Evolutionary conservation across 1,284 basidiomycete species (phyloP).

Genomic region (Ganoderma leucocontextum): DNA sequence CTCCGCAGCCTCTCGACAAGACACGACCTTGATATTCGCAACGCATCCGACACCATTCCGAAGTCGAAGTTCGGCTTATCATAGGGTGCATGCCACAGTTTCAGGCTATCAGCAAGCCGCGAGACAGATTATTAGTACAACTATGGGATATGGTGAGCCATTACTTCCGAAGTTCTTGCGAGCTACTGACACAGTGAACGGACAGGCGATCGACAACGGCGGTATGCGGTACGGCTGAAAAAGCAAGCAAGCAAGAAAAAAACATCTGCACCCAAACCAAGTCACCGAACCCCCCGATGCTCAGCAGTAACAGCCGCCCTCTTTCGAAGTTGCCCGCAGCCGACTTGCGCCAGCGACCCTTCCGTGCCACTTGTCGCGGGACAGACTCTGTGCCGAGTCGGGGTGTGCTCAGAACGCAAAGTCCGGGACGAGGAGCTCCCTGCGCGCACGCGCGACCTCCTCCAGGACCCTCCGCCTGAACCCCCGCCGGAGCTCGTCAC

Average conservation of each 20-base stretch:
- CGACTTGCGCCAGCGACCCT: neutral
- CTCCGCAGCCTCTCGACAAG: neutral
- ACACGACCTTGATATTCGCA: neutral
- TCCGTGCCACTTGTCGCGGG: no score
- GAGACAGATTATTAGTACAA: neutral
- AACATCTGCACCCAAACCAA: neutral
- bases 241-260: neutral
- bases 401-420: conserved; percentile 17
- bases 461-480: conserved; percentile 17
- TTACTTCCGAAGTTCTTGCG: neutral
- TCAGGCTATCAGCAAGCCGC: neutral
- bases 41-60: neutral
- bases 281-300: neutral
- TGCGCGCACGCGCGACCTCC: conserved; percentile 25
- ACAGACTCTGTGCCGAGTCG: no score
- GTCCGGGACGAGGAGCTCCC: conserved; percentile 24
- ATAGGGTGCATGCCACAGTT: neutral
- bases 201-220: neutral
- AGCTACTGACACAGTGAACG: neutral
- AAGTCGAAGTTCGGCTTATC: neutral
- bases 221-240: neutral
- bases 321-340: neutral
- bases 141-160: neutral
- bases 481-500: conserved; percentile 21
- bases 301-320: neutral